A percentile compares a stretch with the other conserved stretches of the same genome.
Evolutionary conservation across 75 land plant species (phyloP).

Genomic region (Ceratopteris richardii): DNA sequence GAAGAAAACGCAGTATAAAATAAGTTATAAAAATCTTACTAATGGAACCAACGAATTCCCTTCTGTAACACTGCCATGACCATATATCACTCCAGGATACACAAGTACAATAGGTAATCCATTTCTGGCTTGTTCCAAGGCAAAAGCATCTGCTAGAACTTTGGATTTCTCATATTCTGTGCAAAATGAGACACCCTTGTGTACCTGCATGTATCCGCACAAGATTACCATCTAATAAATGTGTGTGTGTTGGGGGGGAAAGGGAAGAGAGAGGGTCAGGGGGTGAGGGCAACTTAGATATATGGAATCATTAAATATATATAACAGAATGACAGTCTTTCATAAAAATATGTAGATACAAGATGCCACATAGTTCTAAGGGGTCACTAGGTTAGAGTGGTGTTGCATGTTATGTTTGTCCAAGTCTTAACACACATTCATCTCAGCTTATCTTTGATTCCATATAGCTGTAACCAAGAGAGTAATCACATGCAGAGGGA

Average conservation of each 20-base stretch:
- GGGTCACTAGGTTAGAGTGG: too few species aligned
- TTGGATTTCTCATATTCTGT: slow-evolving; percentile 90
- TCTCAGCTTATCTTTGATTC: too few species aligned
- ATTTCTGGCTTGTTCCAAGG: slow-evolving; percentile 49
- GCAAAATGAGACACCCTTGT: slow-evolving; percentile 55
- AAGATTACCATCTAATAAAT: too few species aligned
- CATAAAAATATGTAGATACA: too few species aligned
- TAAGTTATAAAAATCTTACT: slow-evolving; percentile 6
- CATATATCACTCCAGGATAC: slow-evolving; percentile 89
- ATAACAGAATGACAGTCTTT: too few species aligned
- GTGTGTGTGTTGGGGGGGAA: not conserved
- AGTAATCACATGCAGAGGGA: too few species aligned
- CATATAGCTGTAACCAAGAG: too few species aligned
- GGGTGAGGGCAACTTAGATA: not conserved
- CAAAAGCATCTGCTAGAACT: slow-evolving; percentile 64
- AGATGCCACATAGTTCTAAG: too few species aligned
- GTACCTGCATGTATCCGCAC: slow-evolving; percentile 37
- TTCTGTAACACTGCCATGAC: slow-evolving; percentile 66
- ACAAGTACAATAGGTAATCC: slow-evolving; percentile 64
- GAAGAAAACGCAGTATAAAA: not conserved
- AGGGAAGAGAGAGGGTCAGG: not conserved
- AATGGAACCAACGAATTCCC: slow-evolving; percentile 39
- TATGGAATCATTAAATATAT: not conserved
- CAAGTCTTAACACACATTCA: too few species aligned
- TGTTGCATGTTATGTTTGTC: too few species aligned